phyloP scores from a whole-genome alignment of 441 rosid species.

The Adansonia grandidieri region DNA sequence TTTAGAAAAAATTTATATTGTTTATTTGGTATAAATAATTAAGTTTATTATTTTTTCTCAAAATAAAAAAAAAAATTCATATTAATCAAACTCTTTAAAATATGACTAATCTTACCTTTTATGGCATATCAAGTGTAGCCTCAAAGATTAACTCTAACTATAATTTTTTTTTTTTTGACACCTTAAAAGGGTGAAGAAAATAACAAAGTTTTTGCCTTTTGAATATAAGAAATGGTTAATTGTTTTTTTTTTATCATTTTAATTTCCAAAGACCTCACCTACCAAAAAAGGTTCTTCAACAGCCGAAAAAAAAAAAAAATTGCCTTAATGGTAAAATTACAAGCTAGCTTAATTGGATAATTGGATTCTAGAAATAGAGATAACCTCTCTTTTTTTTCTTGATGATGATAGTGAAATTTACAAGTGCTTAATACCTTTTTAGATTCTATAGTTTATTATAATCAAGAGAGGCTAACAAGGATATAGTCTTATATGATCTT shows the following conservation, averaged over 20 bases:
- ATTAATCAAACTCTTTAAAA: no score
- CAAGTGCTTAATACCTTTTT: not conserved
- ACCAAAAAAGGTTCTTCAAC: constrained; percentile 3
- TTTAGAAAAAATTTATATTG: no score
- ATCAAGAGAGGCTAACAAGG: not conserved
- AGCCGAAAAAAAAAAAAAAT: not conserved
- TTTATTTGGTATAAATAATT: no score
- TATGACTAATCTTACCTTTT: not conserved
- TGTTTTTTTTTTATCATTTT: not conserved
- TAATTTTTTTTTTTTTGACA: not conserved
- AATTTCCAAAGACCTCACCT: constrained; percentile 5
- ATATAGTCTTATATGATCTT: not conserved
- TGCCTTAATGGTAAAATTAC: not conserved
- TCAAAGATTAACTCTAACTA: constrained; percentile 16
- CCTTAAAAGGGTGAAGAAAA: not conserved
- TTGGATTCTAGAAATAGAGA: not conserved
- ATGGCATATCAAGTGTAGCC: constrained; percentile 16
- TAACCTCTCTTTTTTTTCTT: not conserved
- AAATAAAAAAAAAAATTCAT: no score
- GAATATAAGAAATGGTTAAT: not conserved
- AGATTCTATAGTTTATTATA: not conserved
- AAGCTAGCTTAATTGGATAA: not conserved
- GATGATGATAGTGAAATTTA: not conserved
- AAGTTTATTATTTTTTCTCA: no score
- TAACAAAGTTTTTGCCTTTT: not conserved